These are phyloP conservation scores for Venturia oleaginea DNA, from an alignment of 2,329 filamentous ascomycete species.

Conservation along the genomic window DNA sequence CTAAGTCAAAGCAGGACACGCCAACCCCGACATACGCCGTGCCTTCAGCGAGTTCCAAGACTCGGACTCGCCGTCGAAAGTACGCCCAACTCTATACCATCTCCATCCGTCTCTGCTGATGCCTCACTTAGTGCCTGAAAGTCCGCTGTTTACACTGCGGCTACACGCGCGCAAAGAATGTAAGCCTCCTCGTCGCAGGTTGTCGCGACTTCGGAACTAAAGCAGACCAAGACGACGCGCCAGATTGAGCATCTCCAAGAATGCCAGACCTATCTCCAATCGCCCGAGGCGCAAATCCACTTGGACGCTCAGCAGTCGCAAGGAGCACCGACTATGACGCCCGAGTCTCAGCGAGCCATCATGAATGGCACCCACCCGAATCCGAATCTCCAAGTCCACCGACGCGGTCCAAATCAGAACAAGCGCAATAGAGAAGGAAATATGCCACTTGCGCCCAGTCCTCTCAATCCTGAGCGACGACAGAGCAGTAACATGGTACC, in stretches of 20 bases:
- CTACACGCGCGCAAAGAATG: conserved; percentile 40
- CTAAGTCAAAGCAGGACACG: conserved; percentile 18
- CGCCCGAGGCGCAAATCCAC: conserved; percentile 34
- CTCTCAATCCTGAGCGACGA: conserved; percentile 19
- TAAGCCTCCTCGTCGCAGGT: not conserved
- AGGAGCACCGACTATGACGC: conserved; percentile 1
- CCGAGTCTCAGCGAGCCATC: conserved; percentile 23
- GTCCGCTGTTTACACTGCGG: conserved; percentile 41
- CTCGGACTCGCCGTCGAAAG: conserved; percentile 32
- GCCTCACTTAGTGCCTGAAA: conserved; percentile 33
- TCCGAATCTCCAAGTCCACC: conserved; percentile 37
- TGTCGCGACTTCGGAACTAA: not conserved
- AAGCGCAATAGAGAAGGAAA: conserved; percentile 31
- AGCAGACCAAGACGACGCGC: conserved; percentile 30
- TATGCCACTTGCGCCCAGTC: conserved; percentile 16
- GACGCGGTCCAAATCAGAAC: conserved; percentile 32
- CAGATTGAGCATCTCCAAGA: conserved; percentile 41
- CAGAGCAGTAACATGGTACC: conserved; percentile 24
- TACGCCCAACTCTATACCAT: not conserved
- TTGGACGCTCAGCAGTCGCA: conserved; percentile 17
- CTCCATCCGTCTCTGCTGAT: conserved; percentile 1
- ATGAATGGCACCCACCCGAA: conserved; percentile 39
- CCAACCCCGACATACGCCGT: conserved; percentile 34
- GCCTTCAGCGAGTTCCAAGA: conserved; percentile 34
- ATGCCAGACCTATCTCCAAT: conserved; percentile 36